Evolutionary conservation across 768 basidiomycete genomes (phyloP), one percentile per base, ranked within the genome.

Genomic region (Pulveroboletus frians): DNA sequence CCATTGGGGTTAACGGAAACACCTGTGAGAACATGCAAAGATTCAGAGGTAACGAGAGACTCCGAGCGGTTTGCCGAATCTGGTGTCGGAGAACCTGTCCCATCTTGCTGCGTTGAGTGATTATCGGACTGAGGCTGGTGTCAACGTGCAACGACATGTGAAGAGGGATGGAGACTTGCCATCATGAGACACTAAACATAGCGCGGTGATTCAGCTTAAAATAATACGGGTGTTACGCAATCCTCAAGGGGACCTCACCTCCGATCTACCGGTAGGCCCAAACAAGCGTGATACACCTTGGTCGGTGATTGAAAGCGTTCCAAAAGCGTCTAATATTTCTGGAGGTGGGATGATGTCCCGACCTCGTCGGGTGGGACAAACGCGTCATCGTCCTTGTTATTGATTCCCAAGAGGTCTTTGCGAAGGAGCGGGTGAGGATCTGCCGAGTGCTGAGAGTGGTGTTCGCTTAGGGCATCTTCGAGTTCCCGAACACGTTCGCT

Each of bases 1-100:
- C 81, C 55, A 79, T 64, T 17, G 83, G 83, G 0, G 80, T 81
- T 60, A 85, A 80, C 0, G 83, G 84, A 61, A 85, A 86, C 18
- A 76, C 68, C 36, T 73, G 74, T 4, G 83, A 80, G 63, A 85
- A 83, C 53, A 75, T 72, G 15, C 71, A 59, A 39, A 68, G 50
- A 30, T 63, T 67, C 41, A 64, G 67, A 8, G 65, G 60, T 9
- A 69, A 50, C 9, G 64, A 55, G 7, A 69, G 65, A 13, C 59
- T 63, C 43, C 3, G 63, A 58, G 46, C 63, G 61, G 11, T 61
- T 60, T 23, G 49, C 30, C 9, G 67, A 68, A 39, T 65, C 59
- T 0, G 70, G 61, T 2, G 60, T 32, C 6, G 55, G 56, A 43
- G 63, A 49, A 39, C 56, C 54, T 15, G 46, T 32, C 13, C 47